Evolutionary conservation across 495 filamentous ascomycete genomes (phyloP), one percentile per base, ranked within the genome.

Genomic region (Aspergillus heteromorphus): DNA sequence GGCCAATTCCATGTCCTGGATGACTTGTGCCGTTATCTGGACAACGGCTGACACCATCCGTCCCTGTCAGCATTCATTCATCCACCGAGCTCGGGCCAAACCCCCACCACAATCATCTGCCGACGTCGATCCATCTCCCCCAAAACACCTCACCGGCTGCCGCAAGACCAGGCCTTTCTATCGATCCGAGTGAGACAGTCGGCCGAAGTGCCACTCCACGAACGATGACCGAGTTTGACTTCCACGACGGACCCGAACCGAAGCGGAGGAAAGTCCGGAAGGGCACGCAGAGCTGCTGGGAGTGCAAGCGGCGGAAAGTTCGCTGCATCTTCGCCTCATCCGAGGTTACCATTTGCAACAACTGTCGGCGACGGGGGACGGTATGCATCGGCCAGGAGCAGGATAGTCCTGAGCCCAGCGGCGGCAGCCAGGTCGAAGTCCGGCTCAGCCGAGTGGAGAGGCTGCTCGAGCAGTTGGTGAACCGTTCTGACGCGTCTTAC

Each of bases 301-400:
- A 69, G 41, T 73, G 72, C 54, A 70, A 66, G 48, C 65, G 67
- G 38, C 63, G 70, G 11, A 74, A 74, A 45, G 65, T 68, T 23
- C 58, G 63, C 13, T 72, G 66, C 41, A 64, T 57, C 27, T 66
- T 77, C 51, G 55, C 58, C 31, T 34, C 59, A 10, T 27, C 45
- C 0, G 47, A 59, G 1, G 64, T 70, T 20, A 40, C 60, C 14
- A 62, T 31, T 13, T 81, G 78, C 52, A 60, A 65, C 40, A 66
- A 68, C 18, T 80, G 78, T 52, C 53, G 55, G 29, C 60, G 71
- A 48, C 72, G 75, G 1, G 47, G 57, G 29, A 56, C 53, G 2
- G 31, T n/a, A 31, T 79, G 76, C 51, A 58, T 75, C 49, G 64
- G 72, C 51, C 77, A 79, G 54, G 73, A 75, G 19, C 49, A 60